Percentiles rank a stretch among this genome's conserved stretches.
Evolutionary conservation across 2,329 filamentous ascomycete genomes (phyloP).

Genomic region (Zopfia rhizophila): DNA sequence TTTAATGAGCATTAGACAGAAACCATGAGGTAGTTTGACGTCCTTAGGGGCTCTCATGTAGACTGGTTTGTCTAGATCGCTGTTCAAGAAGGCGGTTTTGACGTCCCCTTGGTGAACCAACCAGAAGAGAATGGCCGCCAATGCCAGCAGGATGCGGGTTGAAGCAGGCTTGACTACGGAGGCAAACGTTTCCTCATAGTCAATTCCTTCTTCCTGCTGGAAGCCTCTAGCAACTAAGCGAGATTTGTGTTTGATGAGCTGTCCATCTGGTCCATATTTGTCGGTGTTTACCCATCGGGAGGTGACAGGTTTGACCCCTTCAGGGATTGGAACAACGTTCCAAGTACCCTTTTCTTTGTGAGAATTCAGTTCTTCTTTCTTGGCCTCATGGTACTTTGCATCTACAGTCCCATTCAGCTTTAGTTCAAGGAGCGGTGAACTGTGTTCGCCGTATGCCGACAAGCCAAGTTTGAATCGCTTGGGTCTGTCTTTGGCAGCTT

Average conservation of each 20-base stretch:
- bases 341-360: slow-evolving; percentile 6
- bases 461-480: slow-evolving; percentile 2
- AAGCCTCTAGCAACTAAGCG: no score
- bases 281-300: slow-evolving; percentile 3
- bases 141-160: no score
- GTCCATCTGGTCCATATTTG: neutral
- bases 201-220: no score
- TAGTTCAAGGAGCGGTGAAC: neutral
- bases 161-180: no score
- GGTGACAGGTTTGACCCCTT: slow-evolving; percentile 1
- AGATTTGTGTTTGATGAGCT: no score
- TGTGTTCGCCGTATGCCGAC: neutral
- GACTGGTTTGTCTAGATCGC: no score
- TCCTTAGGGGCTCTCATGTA: no score
- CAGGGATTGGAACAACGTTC: slow-evolving; percentile 2
- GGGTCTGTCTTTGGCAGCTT: neutral
- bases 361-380: slow-evolving; percentile 6
- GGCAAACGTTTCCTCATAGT: no score
- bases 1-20: neutral
- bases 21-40: no score
- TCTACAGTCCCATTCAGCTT: neutral
- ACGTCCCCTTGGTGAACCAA: no score
- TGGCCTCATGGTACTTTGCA: slow-evolving; percentile 3
- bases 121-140: no score
- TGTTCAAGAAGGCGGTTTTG: no score